phyloP scores from a whole-genome alignment of 768 basidiomycete species.

The Podaxis sp. region DNA sequence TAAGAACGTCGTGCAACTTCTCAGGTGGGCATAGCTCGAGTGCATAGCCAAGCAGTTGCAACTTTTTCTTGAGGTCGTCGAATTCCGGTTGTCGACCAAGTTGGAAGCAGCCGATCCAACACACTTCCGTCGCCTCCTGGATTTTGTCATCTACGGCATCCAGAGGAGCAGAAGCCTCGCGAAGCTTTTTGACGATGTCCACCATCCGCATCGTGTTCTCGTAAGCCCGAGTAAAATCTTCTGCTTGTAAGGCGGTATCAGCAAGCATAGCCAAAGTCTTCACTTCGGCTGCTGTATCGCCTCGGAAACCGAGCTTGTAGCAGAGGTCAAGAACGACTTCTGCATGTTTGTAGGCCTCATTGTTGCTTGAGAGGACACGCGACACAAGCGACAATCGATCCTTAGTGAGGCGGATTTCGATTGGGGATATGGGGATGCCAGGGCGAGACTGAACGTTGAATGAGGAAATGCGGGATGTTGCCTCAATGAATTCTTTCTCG shows the following conservation, averaged over 20 bases:
- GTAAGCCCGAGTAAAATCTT: slow-evolving; percentile 76
- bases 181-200: slow-evolving; percentile 50
- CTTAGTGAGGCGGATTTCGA: slow-evolving; percentile 91
- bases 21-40: slow-evolving; percentile 86
- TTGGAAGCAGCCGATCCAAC: slow-evolving; percentile 89
- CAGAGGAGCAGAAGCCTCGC: slow-evolving; percentile 29
- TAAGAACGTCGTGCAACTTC: slow-evolving; percentile 73
- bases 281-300: slow-evolving; percentile 73
- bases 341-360: slow-evolving; percentile 87
- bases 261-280: slow-evolving; percentile 89
- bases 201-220: slow-evolving; percentile 76
- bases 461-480: slow-evolving; percentile 92
- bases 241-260: slow-evolving; percentile 79
- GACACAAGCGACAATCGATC: slow-evolving; percentile 88
- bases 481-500: slow-evolving; percentile 95
- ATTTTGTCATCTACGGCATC: slow-evolving; percentile 39
- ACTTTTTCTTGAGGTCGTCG: slow-evolving; percentile 61
- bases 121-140: slow-evolving; percentile 72
- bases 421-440: slow-evolving; percentile 79
- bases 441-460: slow-evolving; percentile 80
- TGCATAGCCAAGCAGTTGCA: slow-evolving; percentile 75
- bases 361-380: slow-evolving; percentile 79
- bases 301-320: slow-evolving; percentile 80
- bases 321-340: slow-evolving; percentile 91
- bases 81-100: slow-evolving; percentile 84